Conservation (phyloP, 2,329 filamentous ascomycete genomes). For the Sporothrix phasma region DNA sequence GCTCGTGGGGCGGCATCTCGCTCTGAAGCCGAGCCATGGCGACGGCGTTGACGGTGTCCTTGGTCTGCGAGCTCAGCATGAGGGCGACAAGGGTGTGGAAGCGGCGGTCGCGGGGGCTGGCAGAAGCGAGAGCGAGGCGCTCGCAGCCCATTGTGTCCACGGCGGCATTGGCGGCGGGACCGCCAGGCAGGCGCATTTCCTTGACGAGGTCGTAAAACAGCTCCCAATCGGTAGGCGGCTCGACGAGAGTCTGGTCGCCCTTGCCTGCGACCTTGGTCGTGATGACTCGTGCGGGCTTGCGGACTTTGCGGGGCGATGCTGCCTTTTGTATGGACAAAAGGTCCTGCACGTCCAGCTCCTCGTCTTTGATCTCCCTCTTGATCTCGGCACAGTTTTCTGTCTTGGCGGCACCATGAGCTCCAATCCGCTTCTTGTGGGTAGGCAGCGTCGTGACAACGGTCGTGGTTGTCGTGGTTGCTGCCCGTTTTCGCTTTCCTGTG, state of each 20-base stretch:
- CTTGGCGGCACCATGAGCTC: constrained; percentile 16
- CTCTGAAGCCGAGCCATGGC: constrained; percentile 72
- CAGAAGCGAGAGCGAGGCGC: constrained; percentile 49
- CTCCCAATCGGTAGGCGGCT: constrained; percentile 74
- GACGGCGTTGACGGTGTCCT: constrained; percentile 79
- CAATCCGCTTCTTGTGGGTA: constrained; percentile 14
- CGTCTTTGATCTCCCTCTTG: constrained; percentile 14
- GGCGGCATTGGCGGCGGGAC: constrained; percentile 59
- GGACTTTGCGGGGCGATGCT: constrained; percentile 23
- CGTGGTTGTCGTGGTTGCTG: constrained; percentile 22
- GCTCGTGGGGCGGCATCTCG: constrained; percentile 48
- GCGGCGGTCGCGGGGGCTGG: constrained; percentile 48
- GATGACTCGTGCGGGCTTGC: constrained; percentile 22
- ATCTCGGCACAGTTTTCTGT: constrained; percentile 23
- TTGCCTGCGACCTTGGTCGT: neutral
- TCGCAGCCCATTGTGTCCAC: constrained; percentile 98
- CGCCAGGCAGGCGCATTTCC: constrained; percentile 57
- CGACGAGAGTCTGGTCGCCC: constrained; percentile 22
- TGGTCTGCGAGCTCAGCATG: constrained; percentile 89
- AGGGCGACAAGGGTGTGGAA: constrained; percentile 81
- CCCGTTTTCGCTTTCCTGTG: constrained; percentile 26
- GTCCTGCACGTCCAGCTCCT: constrained; percentile 3
- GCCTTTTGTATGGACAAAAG: constrained; percentile 28
- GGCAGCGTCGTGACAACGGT: constrained; percentile 26
- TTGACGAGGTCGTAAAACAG: constrained; percentile 68